Evolutionary conservation across 331 rosid species (phyloP).

Genomic region (Ulmus americana): DNA sequence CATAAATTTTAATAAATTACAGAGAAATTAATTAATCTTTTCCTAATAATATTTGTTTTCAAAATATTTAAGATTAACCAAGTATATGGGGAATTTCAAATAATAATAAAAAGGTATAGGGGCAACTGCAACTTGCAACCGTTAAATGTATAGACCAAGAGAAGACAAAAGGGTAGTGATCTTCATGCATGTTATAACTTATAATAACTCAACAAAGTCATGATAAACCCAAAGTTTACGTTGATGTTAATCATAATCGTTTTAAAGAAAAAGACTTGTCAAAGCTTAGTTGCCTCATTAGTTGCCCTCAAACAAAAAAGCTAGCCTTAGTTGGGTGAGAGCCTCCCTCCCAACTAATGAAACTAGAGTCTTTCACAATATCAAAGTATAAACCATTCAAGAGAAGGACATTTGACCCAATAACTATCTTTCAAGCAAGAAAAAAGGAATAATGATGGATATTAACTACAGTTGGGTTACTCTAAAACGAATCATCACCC

Average conservation of each 20-base stretch:
- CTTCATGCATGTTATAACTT: slow-evolving; percentile 5
- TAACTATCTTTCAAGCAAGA: slow-evolving; percentile 23
- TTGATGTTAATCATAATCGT: not conserved
- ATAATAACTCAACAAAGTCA: not conserved
- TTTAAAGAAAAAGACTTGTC: slow-evolving; percentile 1
- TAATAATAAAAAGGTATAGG: not conserved
- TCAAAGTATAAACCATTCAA: not conserved
- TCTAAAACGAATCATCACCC: not conserved
- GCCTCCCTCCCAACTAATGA: slow-evolving; percentile 6
- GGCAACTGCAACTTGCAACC: not conserved
- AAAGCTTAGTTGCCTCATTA: not conserved
- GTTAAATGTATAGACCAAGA: not conserved
- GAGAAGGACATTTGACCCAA: slow-evolving; percentile 24
- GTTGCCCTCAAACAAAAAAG: no score
- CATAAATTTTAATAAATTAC: no score
- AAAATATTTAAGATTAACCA: no score
- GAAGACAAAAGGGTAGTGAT: not conserved
- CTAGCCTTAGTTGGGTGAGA: not conserved
- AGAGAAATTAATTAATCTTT: no score
- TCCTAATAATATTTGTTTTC: no score
- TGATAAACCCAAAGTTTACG: slow-evolving; percentile 13
- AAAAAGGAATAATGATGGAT: not conserved
- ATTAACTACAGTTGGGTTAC: not conserved
- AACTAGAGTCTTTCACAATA: not conserved
- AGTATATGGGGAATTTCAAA: no score